Base-by-base conservation (phyloP, 129 eudicot genomes). In the Chrysanthemum lavandulifolium region DNA sequence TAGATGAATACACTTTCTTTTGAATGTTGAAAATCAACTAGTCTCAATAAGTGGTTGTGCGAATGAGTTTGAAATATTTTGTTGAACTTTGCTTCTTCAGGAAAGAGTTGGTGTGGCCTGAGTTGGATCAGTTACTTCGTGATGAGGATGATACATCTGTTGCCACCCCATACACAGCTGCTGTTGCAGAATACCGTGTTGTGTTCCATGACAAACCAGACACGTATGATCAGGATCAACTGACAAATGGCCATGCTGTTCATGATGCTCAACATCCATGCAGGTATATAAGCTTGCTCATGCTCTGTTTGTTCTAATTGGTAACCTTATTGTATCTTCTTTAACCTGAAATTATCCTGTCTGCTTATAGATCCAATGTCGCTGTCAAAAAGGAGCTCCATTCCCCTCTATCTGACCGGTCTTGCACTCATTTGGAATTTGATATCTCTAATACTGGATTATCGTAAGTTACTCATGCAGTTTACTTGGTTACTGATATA, bases 181-280 rank as follows among this genome's bases (percentile, higher is more conserved):
- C 96, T 21, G 90, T 94, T 69, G 63, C 84, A 36, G 98, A 94
- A 85, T 94, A 94, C 82, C 96, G 97, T 18, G 98, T 90, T 69
- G 93, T 85, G 19, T 73, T 77, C 59, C 93, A 88, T 84, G 93
- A 94, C 25, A 73, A 67, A 66, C 40, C 77, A 0, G 90, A 89
- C 59, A 55, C 68, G 16, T 66, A 70, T 19, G 68, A 73, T 55
- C 84, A 81, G 51, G 75, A 74, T 15, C 82, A 43, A 74, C 83
- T 78, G 9, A 79, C 91, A 74, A 93, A 90, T 77, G 97, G 96
- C 3, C 87, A 88, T 80, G 69, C 89, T 52, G 86, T 85, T 7
- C 80, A 82, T 84, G 99, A 94, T 83, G 87, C 99, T 70, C 99
- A 94, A 70, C 99, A 94, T 79, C 99, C 99, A 56, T 84, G 87